Evolutionary conservation across 768 basidiomycete genomes (phyloP).

Genomic region (Termitomyces sp.): DNA sequence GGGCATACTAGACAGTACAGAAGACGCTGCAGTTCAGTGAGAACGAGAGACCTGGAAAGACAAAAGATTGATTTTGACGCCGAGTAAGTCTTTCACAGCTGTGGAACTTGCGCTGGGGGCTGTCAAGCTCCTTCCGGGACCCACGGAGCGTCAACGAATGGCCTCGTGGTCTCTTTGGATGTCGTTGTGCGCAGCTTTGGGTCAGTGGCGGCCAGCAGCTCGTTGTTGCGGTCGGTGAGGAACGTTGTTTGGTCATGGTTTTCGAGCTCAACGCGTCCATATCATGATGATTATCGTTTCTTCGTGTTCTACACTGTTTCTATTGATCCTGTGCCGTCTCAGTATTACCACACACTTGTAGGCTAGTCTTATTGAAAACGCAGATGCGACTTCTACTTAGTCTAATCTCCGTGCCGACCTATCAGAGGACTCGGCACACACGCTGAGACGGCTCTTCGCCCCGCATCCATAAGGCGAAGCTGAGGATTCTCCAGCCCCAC

Average conservation of each 20-base stretch:
- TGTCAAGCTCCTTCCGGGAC: conserved; percentile 1
- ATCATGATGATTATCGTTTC: background rate
- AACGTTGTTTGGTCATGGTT: conserved; percentile 10
- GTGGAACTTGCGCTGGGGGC: background rate
- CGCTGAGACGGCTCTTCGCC: background rate
- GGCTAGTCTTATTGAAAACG: background rate
- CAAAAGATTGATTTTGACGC: background rate
- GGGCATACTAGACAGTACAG: conserved; percentile 35
- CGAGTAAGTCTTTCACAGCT: background rate
- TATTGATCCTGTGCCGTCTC: background rate
- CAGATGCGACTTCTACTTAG: no score
- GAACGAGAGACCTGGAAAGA: background rate
- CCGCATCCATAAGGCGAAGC: background rate
- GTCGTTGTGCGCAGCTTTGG: background rate
- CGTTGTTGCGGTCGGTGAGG: conserved; percentile 19
- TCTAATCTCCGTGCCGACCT: background rate
- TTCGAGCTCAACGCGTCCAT: background rate
- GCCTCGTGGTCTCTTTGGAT: background rate
- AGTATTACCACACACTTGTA: background rate
- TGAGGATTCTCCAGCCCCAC: background rate
- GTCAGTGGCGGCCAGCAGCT: conserved; percentile 4
- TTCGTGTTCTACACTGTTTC: background rate
- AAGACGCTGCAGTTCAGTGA: background rate
- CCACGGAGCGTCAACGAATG: background rate
- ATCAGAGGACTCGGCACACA: background rate